Conservation (phyloP, 1,284 basidiomycete genomes). For the Ustanciosporium gigantosporum region DNA sequence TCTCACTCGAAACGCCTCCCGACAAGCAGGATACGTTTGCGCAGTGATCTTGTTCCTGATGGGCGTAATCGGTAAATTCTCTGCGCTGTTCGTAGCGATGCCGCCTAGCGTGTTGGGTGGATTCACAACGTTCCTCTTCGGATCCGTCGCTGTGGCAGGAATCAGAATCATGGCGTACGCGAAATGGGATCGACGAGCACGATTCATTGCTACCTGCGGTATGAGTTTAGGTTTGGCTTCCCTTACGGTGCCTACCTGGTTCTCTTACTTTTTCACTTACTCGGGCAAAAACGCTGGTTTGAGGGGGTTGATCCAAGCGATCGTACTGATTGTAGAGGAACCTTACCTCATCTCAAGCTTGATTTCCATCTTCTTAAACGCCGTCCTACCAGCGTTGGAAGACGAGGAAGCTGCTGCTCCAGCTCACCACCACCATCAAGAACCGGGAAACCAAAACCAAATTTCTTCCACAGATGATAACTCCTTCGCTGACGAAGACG, state of each 20-base stretch:
- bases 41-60: slow-evolving; percentile 27
- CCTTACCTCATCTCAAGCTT: slow-evolving; percentile 30
- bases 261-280: slow-evolving; percentile 34
- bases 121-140: slow-evolving; percentile 34
- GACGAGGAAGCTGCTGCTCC: background rate
- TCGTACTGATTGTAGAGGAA: slow-evolving; percentile 32
- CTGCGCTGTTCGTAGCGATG: slow-evolving; percentile 26
- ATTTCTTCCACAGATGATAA: no score
- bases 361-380: slow-evolving; percentile 23
- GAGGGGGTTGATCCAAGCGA: slow-evolving; percentile 22
- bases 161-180: slow-evolving; percentile 36
- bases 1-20: slow-evolving; percentile 22
- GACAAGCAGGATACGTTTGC: slow-evolving; percentile 22
- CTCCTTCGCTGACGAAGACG: no score
- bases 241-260: slow-evolving; percentile 23
- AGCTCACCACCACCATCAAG: background rate
- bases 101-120: slow-evolving; percentile 22
- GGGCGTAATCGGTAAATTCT: slow-evolving; percentile 30
- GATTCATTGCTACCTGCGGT: slow-evolving; percentile 26
- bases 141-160: slow-evolving; percentile 23
- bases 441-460: no score
- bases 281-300: slow-evolving; percentile 9
- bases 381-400: slow-evolving; percentile 12
- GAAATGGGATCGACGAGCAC: slow-evolving; percentile 26
- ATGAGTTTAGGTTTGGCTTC: slow-evolving; percentile 21